Percentiles rank a stretch among this genome's conserved stretches.
Evolutionary conservation across 2,329 filamentous ascomycete genomes (phyloP).

Genomic region (Neodidymelliopsis sp.): DNA sequence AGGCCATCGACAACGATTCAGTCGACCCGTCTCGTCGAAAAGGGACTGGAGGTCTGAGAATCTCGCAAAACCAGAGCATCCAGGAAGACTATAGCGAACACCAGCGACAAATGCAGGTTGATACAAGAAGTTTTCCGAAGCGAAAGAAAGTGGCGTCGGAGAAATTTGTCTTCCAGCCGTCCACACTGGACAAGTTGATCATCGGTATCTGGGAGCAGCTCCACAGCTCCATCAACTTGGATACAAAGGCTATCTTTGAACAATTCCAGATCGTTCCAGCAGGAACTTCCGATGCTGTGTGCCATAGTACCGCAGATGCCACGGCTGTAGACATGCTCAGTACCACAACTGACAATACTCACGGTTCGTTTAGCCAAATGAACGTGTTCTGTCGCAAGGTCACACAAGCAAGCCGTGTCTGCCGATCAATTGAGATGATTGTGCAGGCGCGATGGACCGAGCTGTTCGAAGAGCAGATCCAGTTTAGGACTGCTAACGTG

Average conservation of each 20-base stretch:
- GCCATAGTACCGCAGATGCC: slow-evolving; percentile 15
- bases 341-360: slow-evolving; percentile 14
- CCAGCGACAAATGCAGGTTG: slow-evolving; percentile 44
- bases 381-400: slow-evolving; percentile 55
- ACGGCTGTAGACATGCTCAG: slow-evolving; percentile 24
- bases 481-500: slow-evolving; percentile 50
- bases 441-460: slow-evolving; percentile 66
- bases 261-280: slow-evolving; percentile 38
- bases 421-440: slow-evolving; percentile 65
- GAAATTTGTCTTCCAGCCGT: slow-evolving; percentile 55
- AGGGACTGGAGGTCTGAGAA: slow-evolving; percentile 38
- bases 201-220: slow-evolving; percentile 60
- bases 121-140: slow-evolving; percentile 43
- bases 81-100: slow-evolving; percentile 42
- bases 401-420: slow-evolving; percentile 61
- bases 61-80: slow-evolving; percentile 34
- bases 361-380: slow-evolving; percentile 50
- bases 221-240: slow-evolving; percentile 52
- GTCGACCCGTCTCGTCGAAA: slow-evolving; percentile 26
- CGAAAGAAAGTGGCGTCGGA: slow-evolving; percentile 42
- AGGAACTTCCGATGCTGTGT: slow-evolving; percentile 21
- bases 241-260: slow-evolving; percentile 48
- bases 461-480: slow-evolving; percentile 61
- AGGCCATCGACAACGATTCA: slow-evolving; percentile 1
- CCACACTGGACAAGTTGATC: slow-evolving; percentile 58